These are phyloP conservation scores for Sugiyamaella lignohabitans DNA, from an alignment of 805 yeast genomes.

Conservation along the genomic window DNA sequence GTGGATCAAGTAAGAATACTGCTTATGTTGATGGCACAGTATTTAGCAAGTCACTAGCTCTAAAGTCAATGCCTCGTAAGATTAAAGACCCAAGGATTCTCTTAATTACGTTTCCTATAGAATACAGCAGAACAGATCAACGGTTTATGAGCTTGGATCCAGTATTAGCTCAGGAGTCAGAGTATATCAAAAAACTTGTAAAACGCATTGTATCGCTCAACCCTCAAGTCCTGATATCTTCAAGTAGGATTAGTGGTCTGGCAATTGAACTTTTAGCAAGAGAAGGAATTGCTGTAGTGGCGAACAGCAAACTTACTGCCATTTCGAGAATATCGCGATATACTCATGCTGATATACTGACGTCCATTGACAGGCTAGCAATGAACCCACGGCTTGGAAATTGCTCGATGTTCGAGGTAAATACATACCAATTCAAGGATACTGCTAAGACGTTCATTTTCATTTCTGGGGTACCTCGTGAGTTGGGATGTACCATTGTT, in stretches of 20 bases:
- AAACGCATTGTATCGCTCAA: slow-evolving; percentile 66
- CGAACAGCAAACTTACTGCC: slow-evolving; percentile 74
- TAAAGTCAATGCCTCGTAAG: slow-evolving; percentile 64
- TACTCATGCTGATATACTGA: slow-evolving; percentile 77
- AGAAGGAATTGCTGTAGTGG: slow-evolving; percentile 74
- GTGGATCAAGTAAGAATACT: slow-evolving; percentile 61
- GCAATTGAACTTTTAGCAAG: slow-evolving; percentile 68
- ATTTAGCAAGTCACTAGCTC: slow-evolving; percentile 76
- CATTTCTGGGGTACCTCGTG: slow-evolving; percentile 67
- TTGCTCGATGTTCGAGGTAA: slow-evolving; percentile 67
- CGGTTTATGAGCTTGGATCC: slow-evolving; percentile 78
- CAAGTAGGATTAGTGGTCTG: slow-evolving; percentile 73
- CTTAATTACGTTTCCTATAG: slow-evolving; percentile 82
- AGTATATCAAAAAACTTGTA: slow-evolving; percentile 74
- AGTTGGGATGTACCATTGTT: slow-evolving; percentile 76
- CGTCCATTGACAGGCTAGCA: slow-evolving; percentile 79
- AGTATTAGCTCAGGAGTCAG: slow-evolving; percentile 79
- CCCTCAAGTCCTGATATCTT: slow-evolving; percentile 75
- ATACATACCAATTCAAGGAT: slow-evolving; percentile 52
- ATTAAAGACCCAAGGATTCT: slow-evolving; percentile 69
- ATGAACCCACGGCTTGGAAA: slow-evolving; percentile 64
- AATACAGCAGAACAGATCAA: slow-evolving; percentile 62
- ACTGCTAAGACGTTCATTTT: slow-evolving; percentile 61
- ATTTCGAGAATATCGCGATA: slow-evolving; percentile 70
- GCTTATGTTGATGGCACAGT: slow-evolving; percentile 68